Evolutionary conservation across 305 asterid genomes (phyloP), one percentile per base, ranked within the genome.

Genomic region (Ajuga reptans): DNA sequence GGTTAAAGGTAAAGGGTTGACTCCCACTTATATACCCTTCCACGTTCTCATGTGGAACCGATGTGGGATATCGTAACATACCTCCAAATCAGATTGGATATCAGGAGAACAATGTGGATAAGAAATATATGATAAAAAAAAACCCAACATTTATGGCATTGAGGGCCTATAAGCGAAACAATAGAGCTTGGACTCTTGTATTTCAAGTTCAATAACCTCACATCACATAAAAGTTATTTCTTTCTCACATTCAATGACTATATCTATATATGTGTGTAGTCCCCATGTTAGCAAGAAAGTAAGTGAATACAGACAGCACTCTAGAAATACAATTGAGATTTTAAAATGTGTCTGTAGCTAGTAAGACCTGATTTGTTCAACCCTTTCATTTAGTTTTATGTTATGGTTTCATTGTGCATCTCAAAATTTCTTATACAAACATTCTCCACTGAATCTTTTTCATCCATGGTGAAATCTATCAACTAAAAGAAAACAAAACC

Each of bases 221-320:
- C 3, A 24, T 69, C 46, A 37, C 46, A 37, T 37, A 37, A 46
- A 37, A 52, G 31, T 33, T 51, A 10, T 37, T 61, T 51, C 29
- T 34, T 18, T 47, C 51, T 31, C 42, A 33, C 47, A 18, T 36
- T 49, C 17, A 49, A n/a, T 4, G 17, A 17, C 18, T 42, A 53
- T 10, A 18, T 63, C 5, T 29, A 15, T 55, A 17, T 36, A 1
- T 4, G 12, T 41, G 18, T 34, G 33, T 21, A 37, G 2, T n/a
- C 29, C 76, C 64, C 52, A 63, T 63, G 59, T 43, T 11, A 71
- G 41, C 66, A 33, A 53, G 63, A 16, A n/a, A 21, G 36, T 42
- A 11, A 34, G 27, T 41, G 33, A 31, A 67, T 52, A 37, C 17
- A 58, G 4, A 36, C 9, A 9, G 7, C 21, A 4, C 12, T 42